Evolutionary conservation across 345 rosid genomes (phyloP).

Genomic region (Salix arbutifolia): DNA sequence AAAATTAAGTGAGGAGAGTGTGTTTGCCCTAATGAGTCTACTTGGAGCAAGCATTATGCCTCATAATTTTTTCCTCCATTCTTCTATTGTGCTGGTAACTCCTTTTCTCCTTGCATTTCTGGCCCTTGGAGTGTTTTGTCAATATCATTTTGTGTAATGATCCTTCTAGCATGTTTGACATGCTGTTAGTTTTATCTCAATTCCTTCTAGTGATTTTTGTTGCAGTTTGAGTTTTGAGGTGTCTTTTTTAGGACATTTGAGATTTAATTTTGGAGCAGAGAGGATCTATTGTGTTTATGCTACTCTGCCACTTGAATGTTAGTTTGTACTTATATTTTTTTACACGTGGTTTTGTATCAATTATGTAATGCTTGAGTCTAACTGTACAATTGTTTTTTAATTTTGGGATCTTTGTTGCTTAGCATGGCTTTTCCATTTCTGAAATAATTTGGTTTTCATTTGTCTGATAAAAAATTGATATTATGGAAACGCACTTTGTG

Average conservation of each 20-base stretch:
- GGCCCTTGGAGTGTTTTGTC: background rate
- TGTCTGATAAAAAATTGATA: too few relatives aligned
- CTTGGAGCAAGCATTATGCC: constrained; percentile 97
- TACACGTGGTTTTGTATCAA: background rate
- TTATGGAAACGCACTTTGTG: background rate
- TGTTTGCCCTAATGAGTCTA: constrained; percentile 82
- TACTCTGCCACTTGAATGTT: background rate
- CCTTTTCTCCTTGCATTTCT: constrained; percentile 6
- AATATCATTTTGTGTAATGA: background rate
- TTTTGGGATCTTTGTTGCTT: background rate
- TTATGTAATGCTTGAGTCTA: background rate
- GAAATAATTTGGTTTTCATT: background rate
- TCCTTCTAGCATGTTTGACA: background rate
- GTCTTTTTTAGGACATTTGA: background rate
- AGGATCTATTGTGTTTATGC: background rate
- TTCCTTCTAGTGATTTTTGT: background rate
- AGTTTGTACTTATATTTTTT: background rate
- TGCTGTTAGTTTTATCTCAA: background rate
- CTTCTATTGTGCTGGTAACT: constrained; percentile 73
- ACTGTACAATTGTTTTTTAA: background rate
- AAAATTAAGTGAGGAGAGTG: constrained; percentile 69
- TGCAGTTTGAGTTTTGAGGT: background rate
- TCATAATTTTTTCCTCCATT: constrained; percentile 95
- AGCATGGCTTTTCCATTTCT: background rate
- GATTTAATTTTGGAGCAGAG: background rate